Conservation (phyloP, 2,329 filamentous ascomycete species). For the Phyllosticta citrichinensis region DNA sequence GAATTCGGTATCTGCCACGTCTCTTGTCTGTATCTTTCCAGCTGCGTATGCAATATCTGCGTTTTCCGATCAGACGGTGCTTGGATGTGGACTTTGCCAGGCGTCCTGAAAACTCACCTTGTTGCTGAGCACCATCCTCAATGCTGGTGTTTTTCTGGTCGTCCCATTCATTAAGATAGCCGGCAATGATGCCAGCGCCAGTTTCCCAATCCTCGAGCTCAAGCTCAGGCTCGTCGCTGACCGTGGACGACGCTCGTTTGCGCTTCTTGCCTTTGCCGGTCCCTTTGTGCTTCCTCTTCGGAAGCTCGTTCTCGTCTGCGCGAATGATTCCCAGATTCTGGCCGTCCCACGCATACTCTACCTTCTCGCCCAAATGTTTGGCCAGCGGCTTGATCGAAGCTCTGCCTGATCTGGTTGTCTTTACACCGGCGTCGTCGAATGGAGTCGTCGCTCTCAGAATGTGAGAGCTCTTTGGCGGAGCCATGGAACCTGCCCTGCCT, state of each 20-base stretch:
- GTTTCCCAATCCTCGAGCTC: constrained; percentile 62
- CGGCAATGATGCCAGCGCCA: constrained; percentile 52
- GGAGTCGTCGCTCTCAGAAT: constrained; percentile 29
- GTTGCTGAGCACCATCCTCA: constrained; percentile 45
- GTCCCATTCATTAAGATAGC: constrained; percentile 56
- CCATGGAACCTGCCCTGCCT: background rate
- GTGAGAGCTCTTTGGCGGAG: constrained; percentile 20
- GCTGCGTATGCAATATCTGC: constrained; percentile 52
- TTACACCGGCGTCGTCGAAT: constrained; percentile 40
- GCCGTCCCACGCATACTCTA: constrained; percentile 57
- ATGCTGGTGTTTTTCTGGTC: constrained; percentile 19
- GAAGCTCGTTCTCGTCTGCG: constrained; percentile 46
- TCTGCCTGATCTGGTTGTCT: constrained; percentile 67
- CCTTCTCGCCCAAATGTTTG: constrained; percentile 78
- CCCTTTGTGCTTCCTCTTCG: constrained; percentile 28
- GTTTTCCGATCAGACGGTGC: background rate
- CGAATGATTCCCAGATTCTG: constrained; percentile 70
- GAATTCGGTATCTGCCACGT: constrained; percentile 60
- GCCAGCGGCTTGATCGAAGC: constrained; percentile 68
- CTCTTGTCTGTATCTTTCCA: constrained; percentile 46
- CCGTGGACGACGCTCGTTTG: constrained; percentile 28
- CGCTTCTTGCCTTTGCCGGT: constrained; percentile 19
- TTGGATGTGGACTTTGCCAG: background rate
- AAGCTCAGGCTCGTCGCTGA: constrained; percentile 30
- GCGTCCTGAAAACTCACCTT: constrained; percentile 26